Evolutionary conservation across 2,329 filamentous ascomycete genomes (phyloP), one percentile per base, ranked within the genome.

Genomic region (Westerdykella sp.): DNA sequence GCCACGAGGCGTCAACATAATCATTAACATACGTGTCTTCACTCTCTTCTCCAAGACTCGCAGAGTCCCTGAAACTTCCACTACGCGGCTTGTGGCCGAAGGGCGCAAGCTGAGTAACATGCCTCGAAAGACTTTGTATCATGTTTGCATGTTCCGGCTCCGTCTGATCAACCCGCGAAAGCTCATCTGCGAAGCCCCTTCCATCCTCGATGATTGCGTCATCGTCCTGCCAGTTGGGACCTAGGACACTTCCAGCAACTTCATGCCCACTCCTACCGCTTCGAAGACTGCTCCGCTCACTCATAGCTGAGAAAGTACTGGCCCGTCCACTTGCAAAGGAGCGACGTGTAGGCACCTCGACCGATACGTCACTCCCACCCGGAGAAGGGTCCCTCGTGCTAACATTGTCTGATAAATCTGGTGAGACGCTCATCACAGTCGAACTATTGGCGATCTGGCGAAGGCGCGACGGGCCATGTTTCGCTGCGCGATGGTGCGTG

Each of bases 361-460:
- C 53, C 18, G 54, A 59, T 34, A 48, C 43, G 21, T 62, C 57
- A 4, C 60, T 64, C 6, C 50, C 56, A 5, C 51, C 58, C 4
- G 63, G 62, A 1, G 52, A 58, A 37, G 61, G 59, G 32, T 66
- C 65, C n/a, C 57, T 62, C 12, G 53, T 40, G 3, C 49, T 57
- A 34, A 57, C 59, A 6, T 54, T 56, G 23, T 66, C 62, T 0
- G 59, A 62, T 22, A 61, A 54, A 18, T 66, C 60, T 12, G 63
- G 62, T 1, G 57, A 62, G 2, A 56, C 56, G 31, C 48, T 60
- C 38, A 82, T 69, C 32, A 91, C 73, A 15, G 84, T 81, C 30
- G 82, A 84, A 56, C 80, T 86, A 45, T 80, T 90, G n/a, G 87
- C 88, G 44, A 95, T 74, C 65, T 96, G 89, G 34, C 90, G 81